phyloP scores from a whole-genome alignment of 2,329 filamentous ascomycete genomes.

The Drechslerella coelobrocha region DNA sequence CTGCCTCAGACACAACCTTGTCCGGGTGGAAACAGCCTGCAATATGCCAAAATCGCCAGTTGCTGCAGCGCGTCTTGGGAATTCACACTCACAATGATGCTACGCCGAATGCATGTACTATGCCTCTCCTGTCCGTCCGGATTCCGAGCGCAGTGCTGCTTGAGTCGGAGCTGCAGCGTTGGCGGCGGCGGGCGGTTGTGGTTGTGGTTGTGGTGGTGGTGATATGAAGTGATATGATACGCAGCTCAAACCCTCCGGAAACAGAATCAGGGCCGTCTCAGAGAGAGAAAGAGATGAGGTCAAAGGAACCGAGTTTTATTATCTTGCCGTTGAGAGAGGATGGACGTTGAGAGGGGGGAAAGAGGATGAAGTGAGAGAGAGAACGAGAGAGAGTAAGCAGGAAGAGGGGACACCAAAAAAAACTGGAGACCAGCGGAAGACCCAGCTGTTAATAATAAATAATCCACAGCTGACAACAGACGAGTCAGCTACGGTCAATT shows the following conservation, averaged over 20 bases:
- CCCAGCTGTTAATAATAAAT: background rate
- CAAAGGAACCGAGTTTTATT: background rate
- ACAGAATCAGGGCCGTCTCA: slow-evolving; percentile 5
- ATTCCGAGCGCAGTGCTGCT: too few relatives aligned
- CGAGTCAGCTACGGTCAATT: background rate
- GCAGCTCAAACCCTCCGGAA: slow-evolving; percentile 31
- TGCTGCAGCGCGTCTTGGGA: background rate
- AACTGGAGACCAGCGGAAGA: background rate
- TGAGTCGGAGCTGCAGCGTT: too few relatives aligned
- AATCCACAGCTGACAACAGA: background rate
- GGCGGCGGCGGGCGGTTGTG: too few relatives aligned
- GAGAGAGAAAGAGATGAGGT: background rate
- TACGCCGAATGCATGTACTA: too few relatives aligned
- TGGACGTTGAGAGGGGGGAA: too few relatives aligned
- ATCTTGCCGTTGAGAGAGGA: too few relatives aligned
- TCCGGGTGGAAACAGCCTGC: background rate
- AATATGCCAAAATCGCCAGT: background rate
- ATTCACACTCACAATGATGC: too few relatives aligned
- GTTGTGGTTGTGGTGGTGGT: too few relatives aligned
- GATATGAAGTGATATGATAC: slow-evolving; percentile 20
- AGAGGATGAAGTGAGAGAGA: too few relatives aligned
- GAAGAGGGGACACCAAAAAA: too few relatives aligned
- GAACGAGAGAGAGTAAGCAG: too few relatives aligned
- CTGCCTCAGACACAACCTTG: background rate
- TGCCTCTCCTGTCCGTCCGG: too few relatives aligned